A percentile compares a stretch with the other conserved stretches of the same genome.
phyloP scores from a whole-genome alignment of 2,329 filamentous ascomycete species.

The Claviceps sp. region DNA sequence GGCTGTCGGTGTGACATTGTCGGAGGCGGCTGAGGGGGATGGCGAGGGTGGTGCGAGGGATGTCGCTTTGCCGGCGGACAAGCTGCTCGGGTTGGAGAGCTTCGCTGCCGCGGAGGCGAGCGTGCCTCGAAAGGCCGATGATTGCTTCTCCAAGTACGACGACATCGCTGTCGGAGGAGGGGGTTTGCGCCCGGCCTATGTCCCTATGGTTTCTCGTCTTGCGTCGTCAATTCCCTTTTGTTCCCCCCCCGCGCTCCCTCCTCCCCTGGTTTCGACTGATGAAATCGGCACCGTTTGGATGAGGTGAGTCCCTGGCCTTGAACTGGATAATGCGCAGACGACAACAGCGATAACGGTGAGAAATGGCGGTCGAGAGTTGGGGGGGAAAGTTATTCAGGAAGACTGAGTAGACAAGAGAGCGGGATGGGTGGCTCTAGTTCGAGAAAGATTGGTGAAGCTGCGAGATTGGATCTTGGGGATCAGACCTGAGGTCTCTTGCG shows the following conservation, averaged over 20 bases:
- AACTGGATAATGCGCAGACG: neutral
- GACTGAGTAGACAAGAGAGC: neutral
- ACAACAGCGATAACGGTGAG: neutral
- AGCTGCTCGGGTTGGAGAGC: conserved; percentile 39
- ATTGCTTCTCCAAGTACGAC: conserved; percentile 50
- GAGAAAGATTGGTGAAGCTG: neutral
- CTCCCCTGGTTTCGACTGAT: neutral
- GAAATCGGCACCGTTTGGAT: neutral
- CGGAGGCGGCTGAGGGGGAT: conserved; percentile 43
- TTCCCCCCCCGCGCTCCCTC: neutral
- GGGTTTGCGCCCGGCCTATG: neutral
- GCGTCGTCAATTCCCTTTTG: neutral
- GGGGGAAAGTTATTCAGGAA: neutral
- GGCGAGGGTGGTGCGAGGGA: conserved; percentile 46
- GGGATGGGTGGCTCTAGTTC: neutral
- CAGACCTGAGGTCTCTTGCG: too few relatives aligned
- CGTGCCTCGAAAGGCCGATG: conserved; percentile 47
- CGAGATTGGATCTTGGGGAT: neutral
- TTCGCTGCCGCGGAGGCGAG: conserved; percentile 52
- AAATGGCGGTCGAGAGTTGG: neutral
- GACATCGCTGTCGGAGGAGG: conserved; percentile 34
- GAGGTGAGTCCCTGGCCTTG: neutral
- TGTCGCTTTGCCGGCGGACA: conserved; percentile 23
- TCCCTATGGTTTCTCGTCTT: too few relatives aligned
- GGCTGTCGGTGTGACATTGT: conserved; percentile 49